Conservation (phyloP, 345 rosid genomes). For the Rubroshorea leprosula region DNA sequence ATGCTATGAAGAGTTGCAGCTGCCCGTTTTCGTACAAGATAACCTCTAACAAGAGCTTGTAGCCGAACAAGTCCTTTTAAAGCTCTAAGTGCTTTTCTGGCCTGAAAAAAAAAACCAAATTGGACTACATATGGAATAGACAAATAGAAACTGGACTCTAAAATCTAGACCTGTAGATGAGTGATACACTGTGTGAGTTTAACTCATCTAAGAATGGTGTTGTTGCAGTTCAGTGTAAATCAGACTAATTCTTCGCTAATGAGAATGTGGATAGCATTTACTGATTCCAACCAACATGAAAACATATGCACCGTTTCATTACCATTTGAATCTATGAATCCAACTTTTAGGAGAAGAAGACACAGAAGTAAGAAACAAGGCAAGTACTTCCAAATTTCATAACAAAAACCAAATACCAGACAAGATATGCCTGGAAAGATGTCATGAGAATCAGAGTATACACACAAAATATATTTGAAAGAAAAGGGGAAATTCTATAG, state of each 20-base stretch:
- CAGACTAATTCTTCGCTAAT: neutral
- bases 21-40: conserved; percentile 62
- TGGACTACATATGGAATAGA: no score
- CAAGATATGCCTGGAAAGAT: no score
- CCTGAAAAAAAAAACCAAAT: no score
- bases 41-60: conserved; percentile 82
- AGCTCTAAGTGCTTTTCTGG: conserved; percentile 76
- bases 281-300: no score
- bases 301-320: conserved; percentile 17
- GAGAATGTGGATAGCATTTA: no score
- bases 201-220: no score
- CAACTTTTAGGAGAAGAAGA: no score
- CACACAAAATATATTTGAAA: neutral
- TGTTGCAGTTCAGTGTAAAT: neutral
- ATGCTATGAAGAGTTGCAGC: conserved; percentile 58
- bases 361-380: conserved; percentile 17
- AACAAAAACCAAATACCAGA: neutral
- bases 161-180: no score
- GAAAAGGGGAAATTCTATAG: neutral
- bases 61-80: conserved; percentile 70
- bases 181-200: no score
- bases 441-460: no score
- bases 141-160: no score
- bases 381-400: conserved; percentile 5
- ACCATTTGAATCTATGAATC: conserved; percentile 6